Conservation (phyloP, 106 monocot species). For the Ottelia alismoides region DNA sequence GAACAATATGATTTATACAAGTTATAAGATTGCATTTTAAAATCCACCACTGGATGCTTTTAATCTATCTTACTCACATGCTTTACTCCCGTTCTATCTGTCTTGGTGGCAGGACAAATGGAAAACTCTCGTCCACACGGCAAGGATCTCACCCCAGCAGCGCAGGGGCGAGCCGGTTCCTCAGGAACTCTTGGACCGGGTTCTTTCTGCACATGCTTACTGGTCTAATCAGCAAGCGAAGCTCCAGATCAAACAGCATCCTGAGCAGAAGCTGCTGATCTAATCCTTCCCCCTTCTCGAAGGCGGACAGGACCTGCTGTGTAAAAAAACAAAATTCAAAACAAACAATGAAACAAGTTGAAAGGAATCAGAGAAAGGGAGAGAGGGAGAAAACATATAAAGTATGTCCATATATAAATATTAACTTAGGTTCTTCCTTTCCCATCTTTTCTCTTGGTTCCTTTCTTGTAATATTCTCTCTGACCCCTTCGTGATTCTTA, state of each 20-base stretch:
- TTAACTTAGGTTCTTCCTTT: too few relatives aligned
- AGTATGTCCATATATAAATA: background rate
- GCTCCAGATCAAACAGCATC: constrained; percentile 18
- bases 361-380: background rate
- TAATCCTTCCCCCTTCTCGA: too few relatives aligned
- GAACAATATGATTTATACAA: background rate
- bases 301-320: too few relatives aligned
- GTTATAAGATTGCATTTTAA: background rate
- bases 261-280: constrained; percentile 14
- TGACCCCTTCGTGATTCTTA: constrained; percentile 9
- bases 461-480: constrained; percentile 11
- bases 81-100: background rate
- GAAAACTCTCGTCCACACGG: constrained; percentile 50
- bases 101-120: constrained; percentile 34
- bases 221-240: constrained; percentile 43
- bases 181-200: constrained; percentile 39
- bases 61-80: background rate
- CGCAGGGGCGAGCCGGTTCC: constrained; percentile 51
- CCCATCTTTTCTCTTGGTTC: too few relatives aligned
- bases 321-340: too few relatives aligned
- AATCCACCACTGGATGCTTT: background rate
- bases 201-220: constrained; percentile 32
- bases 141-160: constrained; percentile 44
- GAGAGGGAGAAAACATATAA: background rate
- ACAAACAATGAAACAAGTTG: too few relatives aligned